Evolutionary conservation across 441 rosid genomes (phyloP), one percentile per base, ranked within the genome.

Genomic region (Populus hybrid): DNA sequence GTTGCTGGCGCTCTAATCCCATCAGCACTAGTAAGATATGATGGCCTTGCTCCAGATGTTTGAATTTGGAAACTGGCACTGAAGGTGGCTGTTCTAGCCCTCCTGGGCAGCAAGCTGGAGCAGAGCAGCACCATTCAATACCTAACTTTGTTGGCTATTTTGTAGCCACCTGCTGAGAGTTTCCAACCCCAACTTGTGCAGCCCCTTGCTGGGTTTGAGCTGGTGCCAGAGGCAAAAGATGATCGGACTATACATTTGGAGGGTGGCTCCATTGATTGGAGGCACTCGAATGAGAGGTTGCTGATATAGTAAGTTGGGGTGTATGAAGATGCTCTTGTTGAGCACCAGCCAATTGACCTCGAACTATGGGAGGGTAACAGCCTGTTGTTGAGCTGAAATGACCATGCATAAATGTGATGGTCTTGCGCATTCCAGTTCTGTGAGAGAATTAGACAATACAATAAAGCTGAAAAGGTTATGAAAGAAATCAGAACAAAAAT

Each of bases 51-150:
- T 80, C 85, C 83, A 42, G 88, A 69, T 35, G 88, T 12, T 74
- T 76, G 91, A 71, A 78, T 75, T 81, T 84, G 91, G n/a, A n/a
- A 77, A 77, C 83, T 42, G 87, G 86, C 69, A 85, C 77, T 9
- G 80, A 71, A 6, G 87, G 84, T 46, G 81, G 65, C 79, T 88
- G 94, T n/a, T 59, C 88, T 79, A 71, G 77, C 42, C 82, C 78
- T 68, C n/a, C 67, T 86, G 85, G 72, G 61, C 79, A 71, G 85
- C 72, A 78, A 73, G 86, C 68, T 78, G n/a, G n/a, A n/a, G n/a
- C n/a, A n/a, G 86, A 80, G 86, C 70, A 77, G 81, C 74, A 28
- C 42, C 63, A 42, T n/a, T 8, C 69, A 75, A n/a, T n/a, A 71
- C 77, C 85, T 81, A n/a, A 42, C 67, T 59, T 9, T 77, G 84